phyloP scores from a whole-genome alignment of 495 filamentous ascomycete species.

The Melanomma pulvis-pyrius region DNA sequence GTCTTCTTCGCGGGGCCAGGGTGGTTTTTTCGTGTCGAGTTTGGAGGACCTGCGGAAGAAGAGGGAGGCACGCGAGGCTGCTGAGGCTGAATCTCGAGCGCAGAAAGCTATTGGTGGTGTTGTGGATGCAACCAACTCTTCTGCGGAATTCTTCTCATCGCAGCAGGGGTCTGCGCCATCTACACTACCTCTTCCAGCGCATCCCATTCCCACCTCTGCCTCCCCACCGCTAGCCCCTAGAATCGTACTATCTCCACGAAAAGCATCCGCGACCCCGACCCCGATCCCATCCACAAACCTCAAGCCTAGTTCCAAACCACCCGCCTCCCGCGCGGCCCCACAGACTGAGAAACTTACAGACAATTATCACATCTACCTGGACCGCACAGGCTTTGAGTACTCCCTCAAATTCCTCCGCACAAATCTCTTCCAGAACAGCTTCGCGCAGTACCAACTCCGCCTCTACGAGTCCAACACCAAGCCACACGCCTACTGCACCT shows the following conservation, averaged over 20 bases:
- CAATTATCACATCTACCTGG: conserved; percentile 54
- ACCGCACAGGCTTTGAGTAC: conserved; percentile 54
- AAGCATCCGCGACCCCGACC: background rate
- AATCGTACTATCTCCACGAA: too few relatives aligned
- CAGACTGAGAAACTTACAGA: conserved; percentile 39
- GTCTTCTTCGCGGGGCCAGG: background rate
- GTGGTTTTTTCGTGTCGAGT: conserved; percentile 11
- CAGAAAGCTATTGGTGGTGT: background rate
- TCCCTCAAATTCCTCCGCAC: conserved; percentile 52
- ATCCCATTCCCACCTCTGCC: background rate
- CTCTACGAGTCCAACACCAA: conserved; percentile 54
- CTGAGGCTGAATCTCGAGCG: background rate
- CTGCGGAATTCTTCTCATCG: too few relatives aligned
- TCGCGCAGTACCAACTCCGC: conserved; percentile 47
- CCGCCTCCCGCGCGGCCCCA: background rate
- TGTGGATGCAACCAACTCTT: background rate
- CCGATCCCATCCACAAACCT: background rate
- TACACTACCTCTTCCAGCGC: background rate
- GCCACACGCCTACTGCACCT: conserved; percentile 52
- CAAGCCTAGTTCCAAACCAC: background rate
- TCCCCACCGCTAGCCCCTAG: background rate
- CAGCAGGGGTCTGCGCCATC: background rate
- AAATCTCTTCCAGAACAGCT: conserved; percentile 46
- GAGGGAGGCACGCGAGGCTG: conserved; percentile 1
- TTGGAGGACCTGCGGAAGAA: conserved; percentile 7